These are phyloP conservation scores for Mortierella sp. DNA, from an alignment of 371 early-diverging fungal species.

Conservation along the genomic window DNA sequence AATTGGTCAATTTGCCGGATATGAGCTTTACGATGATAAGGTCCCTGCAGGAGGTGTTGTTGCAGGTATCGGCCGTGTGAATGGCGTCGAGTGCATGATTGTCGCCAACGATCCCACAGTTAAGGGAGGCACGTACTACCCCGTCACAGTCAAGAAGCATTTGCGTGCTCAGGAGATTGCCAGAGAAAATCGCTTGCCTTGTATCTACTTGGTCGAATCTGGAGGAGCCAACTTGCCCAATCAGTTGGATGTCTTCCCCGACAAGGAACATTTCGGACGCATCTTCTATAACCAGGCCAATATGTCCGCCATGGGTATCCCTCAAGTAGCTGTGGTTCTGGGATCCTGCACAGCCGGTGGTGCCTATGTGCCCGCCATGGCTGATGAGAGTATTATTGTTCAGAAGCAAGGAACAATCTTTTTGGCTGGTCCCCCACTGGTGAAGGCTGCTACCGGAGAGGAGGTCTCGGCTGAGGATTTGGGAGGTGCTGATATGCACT, in stretches of 20 bases:
- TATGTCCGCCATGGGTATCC: conserved; percentile 92
- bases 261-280: conserved; percentile 97
- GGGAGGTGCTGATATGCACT: conserved; percentile 98
- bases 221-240: conserved; percentile 98
- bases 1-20: conserved; percentile 94
- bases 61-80: conserved; percentile 96
- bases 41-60: conserved; percentile 96
- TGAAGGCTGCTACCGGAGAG: conserved; percentile 98
- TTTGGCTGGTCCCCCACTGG: conserved; percentile 96
- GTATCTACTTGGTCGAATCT: conserved; percentile 96
- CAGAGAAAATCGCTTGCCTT: conserved; percentile 93
- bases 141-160: conserved; percentile 98
- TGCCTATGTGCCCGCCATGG: conserved; percentile 99
- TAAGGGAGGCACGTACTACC: conserved; percentile 98
- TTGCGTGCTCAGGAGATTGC: conserved; percentile 98
- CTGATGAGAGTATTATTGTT: conserved; percentile 98
- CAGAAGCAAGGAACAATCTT: conserved; percentile 97
- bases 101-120: conserved; percentile 97
- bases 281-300: conserved; percentile 97
- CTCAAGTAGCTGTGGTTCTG: conserved; percentile 97
- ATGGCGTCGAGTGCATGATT: conserved; percentile 96
- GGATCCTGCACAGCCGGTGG: conserved; percentile 99
- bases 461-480: conserved; percentile 95
- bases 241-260: conserved; percentile 97
- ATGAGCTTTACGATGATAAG: conserved; percentile 89